Base-by-base conservation (phyloP, 768 basidiomycete genomes). In the Rossbeevera mucosa region DNA sequence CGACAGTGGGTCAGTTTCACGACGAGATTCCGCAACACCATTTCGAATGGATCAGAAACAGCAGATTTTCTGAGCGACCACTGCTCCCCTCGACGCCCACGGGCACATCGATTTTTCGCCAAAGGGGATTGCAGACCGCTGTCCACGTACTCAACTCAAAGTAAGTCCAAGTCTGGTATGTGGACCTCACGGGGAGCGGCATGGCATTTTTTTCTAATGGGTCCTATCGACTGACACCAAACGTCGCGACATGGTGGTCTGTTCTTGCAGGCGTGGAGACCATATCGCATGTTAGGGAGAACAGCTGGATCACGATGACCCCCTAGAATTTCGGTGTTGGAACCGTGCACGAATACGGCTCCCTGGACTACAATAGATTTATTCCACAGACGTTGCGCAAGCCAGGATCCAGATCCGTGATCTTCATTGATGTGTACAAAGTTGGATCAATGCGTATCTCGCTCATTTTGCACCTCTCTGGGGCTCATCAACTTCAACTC, bases 131-230 rank as follows among this genome's bases (percentile, higher is more conserved):
- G 71, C 75, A 50, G 80, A 81, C 26, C 80, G 79, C 7, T 85
- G n/a, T 89, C 62, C 83, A 82, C 56, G 63, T 87, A 44, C 73
- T 78, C 20, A 71, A 81, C 53, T 65, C 76, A 7, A 76, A 71
- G 46, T 72, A 68, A 49, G 83, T 85, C 7, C 72, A 68, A 49
- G 83, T 85, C 7, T 88, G 85, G 85, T 89, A 88, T 59, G 82
- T 88, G 57, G 86, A 88, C 63, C 71, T 86, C 28, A 77, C 79
- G 6, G 86, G 86, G 7, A 82, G 82, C 54, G 85, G 85, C 82
- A 57, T 36, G 70, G 66, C 16, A 20, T 44, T 3, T 18, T 3
- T 20, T 11, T 14, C 36, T 7, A 5, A 21, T 22, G 33, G n/a
- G n/a, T n/a, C n/a, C n/a, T n/a, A n/a, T n/a, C n/a, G n/a, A 13